A percentile compares a stretch with the other conserved stretches of the same genome.
Conservation (phyloP, 495 filamentous ascomycete genomes). For the Alectoria sarmentosa region DNA sequence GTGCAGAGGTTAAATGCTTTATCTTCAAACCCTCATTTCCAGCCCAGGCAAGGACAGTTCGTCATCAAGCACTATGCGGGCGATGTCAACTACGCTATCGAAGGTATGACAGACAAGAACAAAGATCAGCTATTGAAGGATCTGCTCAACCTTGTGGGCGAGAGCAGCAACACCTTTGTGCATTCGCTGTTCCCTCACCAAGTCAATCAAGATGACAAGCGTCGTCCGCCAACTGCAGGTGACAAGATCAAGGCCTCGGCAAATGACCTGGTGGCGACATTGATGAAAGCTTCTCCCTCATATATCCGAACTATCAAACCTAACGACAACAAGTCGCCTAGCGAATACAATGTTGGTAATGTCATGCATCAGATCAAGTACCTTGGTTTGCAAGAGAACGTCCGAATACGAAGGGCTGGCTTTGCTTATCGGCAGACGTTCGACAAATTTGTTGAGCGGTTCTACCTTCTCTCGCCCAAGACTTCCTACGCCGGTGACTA, state of each 20-base stretch:
- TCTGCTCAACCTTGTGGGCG: constrained; percentile 76
- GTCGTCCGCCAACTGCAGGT: constrained; percentile 86
- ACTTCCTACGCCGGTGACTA: constrained; percentile 96
- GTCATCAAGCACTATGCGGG: constrained; percentile 99
- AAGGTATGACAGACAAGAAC: constrained; percentile 99
- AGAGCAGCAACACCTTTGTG: constrained; percentile 76
- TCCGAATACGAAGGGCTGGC: constrained; percentile 90
- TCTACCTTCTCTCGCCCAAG: constrained; percentile 90
- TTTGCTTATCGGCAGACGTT: constrained; percentile 98
- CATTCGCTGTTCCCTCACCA: constrained; percentile 85
- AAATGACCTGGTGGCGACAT: constrained; percentile 86
- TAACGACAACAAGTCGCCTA: constrained; percentile 94
- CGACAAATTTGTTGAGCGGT: constrained; percentile 97
- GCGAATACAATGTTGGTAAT: constrained; percentile 84
- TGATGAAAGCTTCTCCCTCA: constrained; percentile 95
- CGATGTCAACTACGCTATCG: constrained; percentile 91
- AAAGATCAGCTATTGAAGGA: constrained; percentile 97
- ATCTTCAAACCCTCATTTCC: constrained; percentile 80
- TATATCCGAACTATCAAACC: constrained; percentile 99
- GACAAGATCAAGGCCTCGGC: constrained; percentile 97
- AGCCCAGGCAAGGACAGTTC: constrained; percentile 89
- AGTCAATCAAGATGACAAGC: constrained; percentile 93
- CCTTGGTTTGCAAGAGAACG: constrained; percentile 96
- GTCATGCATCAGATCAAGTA: constrained; percentile 99
- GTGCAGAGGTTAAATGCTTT: constrained; percentile 86